Percentiles rank a stretch among this genome's conserved stretches.
Evolutionary conservation across 306 rosid species (phyloP).

Genomic region (Cucurbita pepo): DNA sequence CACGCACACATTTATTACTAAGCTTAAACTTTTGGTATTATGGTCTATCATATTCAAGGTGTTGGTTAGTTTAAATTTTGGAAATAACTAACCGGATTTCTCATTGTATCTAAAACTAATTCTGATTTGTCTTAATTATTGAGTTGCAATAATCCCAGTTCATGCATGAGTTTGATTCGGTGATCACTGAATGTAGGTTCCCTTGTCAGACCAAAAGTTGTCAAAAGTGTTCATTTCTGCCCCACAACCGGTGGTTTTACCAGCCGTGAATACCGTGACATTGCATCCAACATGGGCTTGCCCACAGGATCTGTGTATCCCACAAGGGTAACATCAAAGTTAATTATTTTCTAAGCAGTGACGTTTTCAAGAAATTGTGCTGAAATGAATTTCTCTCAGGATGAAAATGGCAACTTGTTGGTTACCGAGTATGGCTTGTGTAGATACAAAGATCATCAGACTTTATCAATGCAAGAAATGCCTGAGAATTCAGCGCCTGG

Average conservation of each 20-base stretch:
- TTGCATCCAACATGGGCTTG: conserved; percentile 83
- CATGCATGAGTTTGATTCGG: conserved; percentile 4
- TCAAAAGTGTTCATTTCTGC: conserved; percentile 92
- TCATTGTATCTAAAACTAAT: background rate
- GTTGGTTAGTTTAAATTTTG: background rate
- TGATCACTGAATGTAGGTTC: conserved; percentile 45
- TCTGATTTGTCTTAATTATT: background rate
- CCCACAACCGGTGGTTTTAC: conserved; percentile 63
- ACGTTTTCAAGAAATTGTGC: conserved; percentile 2
- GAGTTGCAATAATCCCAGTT: background rate
- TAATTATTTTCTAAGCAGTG: conserved; percentile 7
- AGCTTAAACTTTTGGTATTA: background rate
- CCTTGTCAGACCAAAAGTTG: conserved; percentile 96
- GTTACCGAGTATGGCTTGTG: conserved; percentile 93
- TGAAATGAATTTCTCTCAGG: conserved; percentile 25
- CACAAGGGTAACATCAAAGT: conserved; percentile 67
- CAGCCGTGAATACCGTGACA: conserved; percentile 80
- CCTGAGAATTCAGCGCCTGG: conserved; percentile 99
- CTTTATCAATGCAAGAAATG: conserved; percentile 91
- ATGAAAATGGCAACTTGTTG: conserved; percentile 81
- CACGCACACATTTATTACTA: background rate
- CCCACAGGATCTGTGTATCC: conserved; percentile 97
- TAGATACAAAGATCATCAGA: conserved; percentile 91
- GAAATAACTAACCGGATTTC: background rate
- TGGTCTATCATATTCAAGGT: background rate